phyloP scores from a whole-genome alignment of 2,329 filamentous ascomycete species.

The Monilinia vaccinii-corymbosi region DNA sequence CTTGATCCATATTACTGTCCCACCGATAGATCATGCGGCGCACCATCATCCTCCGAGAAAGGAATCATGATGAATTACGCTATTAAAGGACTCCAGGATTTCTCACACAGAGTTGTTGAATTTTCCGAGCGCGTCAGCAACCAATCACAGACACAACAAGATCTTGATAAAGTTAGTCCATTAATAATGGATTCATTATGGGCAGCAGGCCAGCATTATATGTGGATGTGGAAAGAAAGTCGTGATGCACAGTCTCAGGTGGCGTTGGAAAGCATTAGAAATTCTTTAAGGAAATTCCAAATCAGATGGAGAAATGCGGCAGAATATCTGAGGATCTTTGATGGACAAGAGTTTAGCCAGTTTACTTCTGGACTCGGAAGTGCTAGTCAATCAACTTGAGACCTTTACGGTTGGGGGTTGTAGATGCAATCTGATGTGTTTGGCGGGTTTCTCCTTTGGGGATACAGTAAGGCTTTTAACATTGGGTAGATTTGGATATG shows the following conservation, averaged over 20 bases:
- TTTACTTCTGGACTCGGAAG: conserved; percentile 26
- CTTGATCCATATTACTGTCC: conserved; percentile 33
- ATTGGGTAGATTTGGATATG: background rate
- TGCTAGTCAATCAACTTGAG: background rate
- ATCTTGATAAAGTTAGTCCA: conserved; percentile 29
- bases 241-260: conserved; percentile 28
- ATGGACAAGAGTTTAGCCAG: conserved; percentile 31
- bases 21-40: conserved; percentile 10
- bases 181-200: conserved; percentile 34
- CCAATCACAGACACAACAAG: conserved; percentile 18
- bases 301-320: conserved; percentile 31
- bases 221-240: conserved; percentile 33
- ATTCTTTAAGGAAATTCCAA: conserved; percentile 26
- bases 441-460: background rate
- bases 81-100: conserved; percentile 29
- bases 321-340: conserved; percentile 32
- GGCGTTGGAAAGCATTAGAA: conserved; percentile 27
- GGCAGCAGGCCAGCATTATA: conserved; percentile 30
- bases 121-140: conserved; percentile 26
- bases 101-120: conserved; percentile 25
- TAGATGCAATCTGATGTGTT: background rate
- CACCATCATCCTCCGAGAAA: conserved; percentile 17
- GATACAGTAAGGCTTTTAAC: background rate
- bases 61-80: conserved; percentile 30
- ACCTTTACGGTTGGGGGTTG: background rate